Conservation (phyloP, 106 monocot species). For the Dioscorea alata region DNA sequence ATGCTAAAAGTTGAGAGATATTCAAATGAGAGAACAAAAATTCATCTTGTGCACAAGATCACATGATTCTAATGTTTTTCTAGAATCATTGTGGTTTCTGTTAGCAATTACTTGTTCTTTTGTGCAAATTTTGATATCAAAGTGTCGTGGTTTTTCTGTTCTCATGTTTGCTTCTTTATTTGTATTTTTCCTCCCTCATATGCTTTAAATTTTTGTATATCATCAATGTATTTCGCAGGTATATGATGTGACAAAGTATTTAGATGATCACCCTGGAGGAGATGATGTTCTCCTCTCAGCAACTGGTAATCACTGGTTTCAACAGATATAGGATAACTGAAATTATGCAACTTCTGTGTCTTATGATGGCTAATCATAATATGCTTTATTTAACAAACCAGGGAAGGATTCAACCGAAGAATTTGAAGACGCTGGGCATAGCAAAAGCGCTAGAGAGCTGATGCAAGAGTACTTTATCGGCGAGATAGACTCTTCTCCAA, state of each 20-base stretch:
- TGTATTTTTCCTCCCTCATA: neutral
- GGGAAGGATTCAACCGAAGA: constrained; percentile 85
- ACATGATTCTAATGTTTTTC: too few species aligned
- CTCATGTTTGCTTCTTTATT: neutral
- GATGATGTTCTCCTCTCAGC: constrained; percentile 71
- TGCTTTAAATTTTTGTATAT: neutral
- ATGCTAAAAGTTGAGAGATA: too few species aligned
- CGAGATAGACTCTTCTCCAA: constrained; percentile 45
- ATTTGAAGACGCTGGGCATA: constrained; percentile 91
- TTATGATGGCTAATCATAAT: neutral
- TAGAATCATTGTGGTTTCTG: too few species aligned
- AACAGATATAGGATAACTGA: neutral
- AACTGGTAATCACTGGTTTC: constrained; percentile 31
- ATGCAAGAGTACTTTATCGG: constrained; percentile 72
- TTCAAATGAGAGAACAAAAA: too few species aligned
- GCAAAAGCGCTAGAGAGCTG: constrained; percentile 57
- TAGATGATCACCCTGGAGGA: constrained; percentile 94
- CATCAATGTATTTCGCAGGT: constrained; percentile 32
- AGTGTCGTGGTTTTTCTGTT: neutral
- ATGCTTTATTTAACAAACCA: constrained; percentile 6
- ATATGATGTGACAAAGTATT: constrained; percentile 79
- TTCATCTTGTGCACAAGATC: too few species aligned
- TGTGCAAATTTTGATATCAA: neutral
- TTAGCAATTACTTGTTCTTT: neutral
- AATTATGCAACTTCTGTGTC: neutral